Evolutionary conservation across 768 basidiomycete genomes (phyloP), one percentile per base, ranked within the genome.

Genomic region (Amanita subjunquillea): DNA sequence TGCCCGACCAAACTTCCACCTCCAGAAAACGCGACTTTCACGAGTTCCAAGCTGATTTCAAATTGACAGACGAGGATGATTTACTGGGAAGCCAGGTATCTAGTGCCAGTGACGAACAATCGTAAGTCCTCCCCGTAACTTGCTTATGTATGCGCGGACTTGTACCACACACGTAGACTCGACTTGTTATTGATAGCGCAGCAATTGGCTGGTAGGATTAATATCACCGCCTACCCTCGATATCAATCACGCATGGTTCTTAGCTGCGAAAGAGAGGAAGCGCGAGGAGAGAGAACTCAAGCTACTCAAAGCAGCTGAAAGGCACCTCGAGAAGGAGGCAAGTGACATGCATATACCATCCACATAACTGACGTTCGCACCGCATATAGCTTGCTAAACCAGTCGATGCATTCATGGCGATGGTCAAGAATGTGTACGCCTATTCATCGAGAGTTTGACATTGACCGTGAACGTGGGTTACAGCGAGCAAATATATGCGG

Each of bases 261-360:
- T 34, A 62, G 60, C 55, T 20, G 30, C 58, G 3, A 54, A 53
- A 36, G 57, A 58, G 45, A 62, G 55, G 30, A 58, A 54, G 53
- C 56, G 53, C 29, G 59, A 56, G 42, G 60, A 60, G 36, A 60
- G 57, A 32, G 56, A 61, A 20, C 54, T 55, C 27, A 58, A 57
- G 46, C 55, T 60, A 36, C 39, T 63, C 17, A 54, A 56, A 17
- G 30, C 56, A 27, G 60, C 57, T 38, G 52, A 59, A 47, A 60
- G 56, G 54, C 60, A 61, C 37, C 53, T 63, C 17, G 53, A 57
- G 3, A 52, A 55, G 39, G 60, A 61, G 50, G 62, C 57, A 44
- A 32, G 34, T 34, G 46, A 17, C 15, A 25, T 4, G 48, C 25
- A 32, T 44, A 47, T 40, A 27, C 32, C 6, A 20, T 30, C 17